Percentiles rank a stretch among this genome's conserved stretches.
These are phyloP conservation scores for Apiospora kogelbergensis DNA, from an alignment of 2,329 filamentous ascomycete species.

Conservation along the genomic window DNA sequence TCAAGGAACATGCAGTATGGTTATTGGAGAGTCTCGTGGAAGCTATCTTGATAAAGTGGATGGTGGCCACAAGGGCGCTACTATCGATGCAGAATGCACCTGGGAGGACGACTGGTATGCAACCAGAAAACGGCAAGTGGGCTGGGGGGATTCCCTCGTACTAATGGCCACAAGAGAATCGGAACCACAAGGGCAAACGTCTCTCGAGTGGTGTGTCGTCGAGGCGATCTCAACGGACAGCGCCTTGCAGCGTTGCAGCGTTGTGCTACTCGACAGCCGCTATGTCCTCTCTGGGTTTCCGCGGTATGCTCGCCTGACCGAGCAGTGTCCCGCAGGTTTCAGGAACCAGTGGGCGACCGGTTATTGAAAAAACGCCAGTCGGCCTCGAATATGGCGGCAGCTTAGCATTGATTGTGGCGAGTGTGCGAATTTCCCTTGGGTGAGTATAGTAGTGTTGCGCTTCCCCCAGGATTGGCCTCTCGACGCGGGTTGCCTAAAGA, in stretches of 20 bases:
- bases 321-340: slow-evolving; percentile 10
- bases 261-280: slow-evolving; percentile 28
- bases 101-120: slow-evolving; percentile 26
- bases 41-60: slow-evolving; percentile 13
- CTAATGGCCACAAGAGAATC: slow-evolving; percentile 20
- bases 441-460: not conserved
- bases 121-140: slow-evolving; percentile 22
- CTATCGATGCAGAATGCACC: not conserved
- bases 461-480: not conserved
- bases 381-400: slow-evolving; percentile 8
- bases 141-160: slow-evolving; percentile 26
- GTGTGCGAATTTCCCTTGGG: slow-evolving; percentile 8
- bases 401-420: slow-evolving; percentile 22
- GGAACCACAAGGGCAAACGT: not conserved
- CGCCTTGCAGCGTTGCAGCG: slow-evolving; percentile 18
- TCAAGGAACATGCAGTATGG: slow-evolving; percentile 41
- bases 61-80: not conserved
- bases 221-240: slow-evolving; percentile 6
- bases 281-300: slow-evolving; percentile 12
- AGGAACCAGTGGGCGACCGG: slow-evolving; percentile 8
- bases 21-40: slow-evolving; percentile 23
- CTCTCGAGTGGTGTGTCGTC: not conserved
- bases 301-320: slow-evolving; percentile 11
- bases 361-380: slow-evolving; percentile 8
- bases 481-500: slow-evolving; percentile 25